phyloP scores from a whole-genome alignment of 2,329 filamentous ascomycete species.

The Fusarium longipes region DNA sequence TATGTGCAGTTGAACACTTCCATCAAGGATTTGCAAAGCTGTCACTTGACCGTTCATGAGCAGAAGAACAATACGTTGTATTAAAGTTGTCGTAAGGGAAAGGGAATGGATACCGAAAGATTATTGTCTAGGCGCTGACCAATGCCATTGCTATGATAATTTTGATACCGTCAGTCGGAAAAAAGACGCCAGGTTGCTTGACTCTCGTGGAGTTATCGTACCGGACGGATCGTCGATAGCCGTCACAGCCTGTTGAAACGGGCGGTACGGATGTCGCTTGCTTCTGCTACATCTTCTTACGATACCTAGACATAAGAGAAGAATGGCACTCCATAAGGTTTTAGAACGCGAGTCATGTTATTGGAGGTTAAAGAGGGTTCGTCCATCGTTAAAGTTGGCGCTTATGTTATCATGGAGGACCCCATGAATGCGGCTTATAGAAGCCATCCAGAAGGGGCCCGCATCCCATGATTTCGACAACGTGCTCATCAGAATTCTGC shows the following conservation, averaged over 20 bases:
- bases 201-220: not conserved
- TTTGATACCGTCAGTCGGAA: not conserved
- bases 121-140: not conserved
- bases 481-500: constrained; percentile 15
- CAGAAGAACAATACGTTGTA: not conserved
- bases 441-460: constrained; percentile 20
- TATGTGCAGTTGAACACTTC: not conserved
- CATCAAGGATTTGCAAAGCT: constrained; percentile 1
- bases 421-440: not conserved
- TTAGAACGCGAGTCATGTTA: constrained; percentile 10
- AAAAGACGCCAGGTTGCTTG: not conserved
- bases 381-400: not conserved
- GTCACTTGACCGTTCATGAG: constrained; percentile 8
- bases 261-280: constrained; percentile 15
- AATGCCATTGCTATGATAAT: not conserved
- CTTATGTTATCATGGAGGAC: not conserved
- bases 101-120: not conserved
- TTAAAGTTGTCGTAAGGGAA: not conserved
- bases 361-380: not conserved
- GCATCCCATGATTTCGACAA: constrained; percentile 28
- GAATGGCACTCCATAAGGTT: not conserved
- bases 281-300: not conserved
- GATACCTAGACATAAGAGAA: not conserved
- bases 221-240: constrained; percentile 7
- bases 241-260: constrained; percentile 35